A percentile compares a stretch with the other conserved stretches of the same genome.
Conservation (phyloP, 2,329 filamentous ascomycete genomes). For the Fusarium secorum region DNA sequence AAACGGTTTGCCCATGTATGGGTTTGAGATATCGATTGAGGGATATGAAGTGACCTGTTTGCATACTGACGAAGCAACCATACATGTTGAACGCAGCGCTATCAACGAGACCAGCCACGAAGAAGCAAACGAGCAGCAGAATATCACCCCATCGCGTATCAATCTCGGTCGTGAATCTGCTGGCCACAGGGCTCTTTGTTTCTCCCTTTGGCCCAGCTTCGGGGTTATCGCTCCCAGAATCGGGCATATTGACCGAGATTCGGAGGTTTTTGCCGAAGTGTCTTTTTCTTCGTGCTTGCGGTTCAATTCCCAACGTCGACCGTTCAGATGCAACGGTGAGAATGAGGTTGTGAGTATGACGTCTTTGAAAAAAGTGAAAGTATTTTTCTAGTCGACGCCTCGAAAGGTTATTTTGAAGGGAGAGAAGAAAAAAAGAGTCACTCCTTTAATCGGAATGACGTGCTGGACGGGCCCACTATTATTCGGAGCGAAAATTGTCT, state of each 20-base stretch:
- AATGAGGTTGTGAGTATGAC: neutral
- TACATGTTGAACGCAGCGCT: constrained; percentile 43
- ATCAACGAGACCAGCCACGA: constrained; percentile 40
- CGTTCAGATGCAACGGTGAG: neutral
- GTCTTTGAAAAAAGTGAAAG: neutral
- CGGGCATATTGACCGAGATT: constrained; percentile 17
- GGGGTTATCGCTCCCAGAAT: constrained; percentile 27
- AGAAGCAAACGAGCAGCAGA: constrained; percentile 37
- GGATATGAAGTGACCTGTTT: constrained; percentile 32
- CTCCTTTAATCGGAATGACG: constrained; percentile 24
- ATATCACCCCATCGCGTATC: constrained; percentile 38
- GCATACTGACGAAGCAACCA: constrained; percentile 44
- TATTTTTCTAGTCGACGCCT: neutral
- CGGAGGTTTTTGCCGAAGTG: neutral
- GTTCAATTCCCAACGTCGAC: neutral
- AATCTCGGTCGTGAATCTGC: constrained; percentile 32
- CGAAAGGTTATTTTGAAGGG: neutral
- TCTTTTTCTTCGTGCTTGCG: neutral
- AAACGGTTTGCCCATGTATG: no score
- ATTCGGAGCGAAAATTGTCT: neutral
- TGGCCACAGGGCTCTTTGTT: neutral
- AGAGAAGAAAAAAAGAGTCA: neutral
- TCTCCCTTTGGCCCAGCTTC: constrained; percentile 25
- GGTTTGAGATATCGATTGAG: neutral
- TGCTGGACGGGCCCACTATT: constrained; percentile 13